A percentile compares a stretch with the other conserved stretches of the same genome.
Conservation (phyloP, 495 filamentous ascomycete genomes). For the Penicillium parvum region DNA sequence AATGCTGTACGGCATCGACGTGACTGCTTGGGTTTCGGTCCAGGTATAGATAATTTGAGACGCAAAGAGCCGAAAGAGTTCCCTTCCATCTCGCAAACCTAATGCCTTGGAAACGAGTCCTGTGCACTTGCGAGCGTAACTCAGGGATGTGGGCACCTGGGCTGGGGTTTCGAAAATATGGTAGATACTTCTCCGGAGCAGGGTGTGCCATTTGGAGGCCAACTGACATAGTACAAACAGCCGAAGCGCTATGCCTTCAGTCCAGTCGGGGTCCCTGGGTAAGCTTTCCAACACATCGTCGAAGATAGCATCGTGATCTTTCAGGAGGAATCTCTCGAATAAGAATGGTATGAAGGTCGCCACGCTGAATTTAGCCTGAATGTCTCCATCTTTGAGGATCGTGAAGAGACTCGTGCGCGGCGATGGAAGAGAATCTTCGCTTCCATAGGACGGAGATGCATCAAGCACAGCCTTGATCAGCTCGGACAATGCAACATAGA, state of each 20-base stretch:
- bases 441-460: conserved; percentile 58
- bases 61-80: conserved; percentile 81
- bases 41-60: conserved; percentile 93
- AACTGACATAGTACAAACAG: conserved; percentile 69
- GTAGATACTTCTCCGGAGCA: conserved; percentile 79
- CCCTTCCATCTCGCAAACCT: conserved; percentile 55
- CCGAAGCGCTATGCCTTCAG: conserved; percentile 82
- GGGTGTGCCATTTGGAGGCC: conserved; percentile 74
- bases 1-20: conserved; percentile 70
- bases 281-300: conserved; percentile 70
- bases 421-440: conserved; percentile 53
- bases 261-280: conserved; percentile 62
- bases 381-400: conserved; percentile 60
- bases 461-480: conserved; percentile 66
- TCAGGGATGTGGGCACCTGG: conserved; percentile 53
- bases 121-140: conserved; percentile 69
- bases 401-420: conserved; percentile 70
- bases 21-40: conserved; percentile 61
- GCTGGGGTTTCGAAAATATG: conserved; percentile 88
- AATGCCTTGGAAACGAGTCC: conserved; percentile 59
- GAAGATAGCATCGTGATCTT: conserved; percentile 76
- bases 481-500: conserved; percentile 60
- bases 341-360: conserved; percentile 64
- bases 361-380: conserved; percentile 72
- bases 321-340: conserved; percentile 73